Conservation (phyloP, 371 early-diverging fungal species). For the Capillidium heterosporum region DNA sequence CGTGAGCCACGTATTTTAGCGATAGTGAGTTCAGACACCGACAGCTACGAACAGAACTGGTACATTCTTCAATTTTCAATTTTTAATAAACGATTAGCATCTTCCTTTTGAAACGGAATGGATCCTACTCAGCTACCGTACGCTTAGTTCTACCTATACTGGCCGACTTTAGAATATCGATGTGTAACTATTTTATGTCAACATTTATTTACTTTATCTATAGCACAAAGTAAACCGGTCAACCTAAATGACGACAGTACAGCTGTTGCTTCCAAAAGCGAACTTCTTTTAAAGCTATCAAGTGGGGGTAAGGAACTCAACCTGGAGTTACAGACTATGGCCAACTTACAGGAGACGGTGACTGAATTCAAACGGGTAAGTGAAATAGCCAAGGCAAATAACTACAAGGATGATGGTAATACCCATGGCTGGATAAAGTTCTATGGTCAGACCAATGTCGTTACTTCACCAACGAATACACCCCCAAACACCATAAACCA, state of each 20-base stretch:
- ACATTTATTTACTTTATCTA: constrained; percentile 1
- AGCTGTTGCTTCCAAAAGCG: constrained; percentile 8
- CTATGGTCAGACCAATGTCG: constrained; percentile 9
- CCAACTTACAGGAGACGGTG: neutral
- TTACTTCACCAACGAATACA: neutral
- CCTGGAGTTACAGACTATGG: neutral
- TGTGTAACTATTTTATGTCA: constrained; percentile 11
- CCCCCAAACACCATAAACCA: neutral
- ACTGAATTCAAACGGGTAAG: neutral
- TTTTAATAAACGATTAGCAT: constrained; percentile 11
- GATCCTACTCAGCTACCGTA: constrained; percentile 12
- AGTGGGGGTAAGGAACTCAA: neutral
- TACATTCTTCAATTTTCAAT: neutral
- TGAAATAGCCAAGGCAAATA: neutral
- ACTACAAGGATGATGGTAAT: constrained; percentile 9
- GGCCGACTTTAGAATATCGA: constrained; percentile 21
- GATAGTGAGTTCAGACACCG: neutral
- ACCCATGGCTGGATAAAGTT: constrained; percentile 20
- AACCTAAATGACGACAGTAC: constrained; percentile 13
- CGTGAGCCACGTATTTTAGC: neutral
- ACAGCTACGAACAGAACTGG: neutral
- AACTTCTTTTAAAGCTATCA: neutral
- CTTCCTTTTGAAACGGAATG: constrained; percentile 17
- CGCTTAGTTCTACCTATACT: constrained; percentile 17
- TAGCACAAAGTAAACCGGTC: constrained; percentile 17